Percentiles rank a stretch among this genome's conserved stretches.
Conservation (phyloP, 257 asterid genomes). For the Penstemon barbatus region DNA sequence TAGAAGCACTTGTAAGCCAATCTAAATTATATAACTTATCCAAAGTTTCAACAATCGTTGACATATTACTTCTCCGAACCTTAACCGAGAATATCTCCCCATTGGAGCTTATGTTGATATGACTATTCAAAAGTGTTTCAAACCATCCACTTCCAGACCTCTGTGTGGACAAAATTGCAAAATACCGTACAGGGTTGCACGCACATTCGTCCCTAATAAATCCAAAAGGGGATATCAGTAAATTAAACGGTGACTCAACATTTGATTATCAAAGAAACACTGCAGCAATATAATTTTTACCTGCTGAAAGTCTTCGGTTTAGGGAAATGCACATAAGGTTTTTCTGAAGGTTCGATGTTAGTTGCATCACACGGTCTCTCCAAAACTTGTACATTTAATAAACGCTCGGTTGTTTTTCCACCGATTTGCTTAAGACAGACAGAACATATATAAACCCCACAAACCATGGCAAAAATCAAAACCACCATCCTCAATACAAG, state of each 20-base stretch:
- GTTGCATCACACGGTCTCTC: slow-evolving; percentile 55
- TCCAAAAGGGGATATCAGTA: slow-evolving; percentile 19
- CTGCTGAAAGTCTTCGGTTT: slow-evolving; percentile 76
- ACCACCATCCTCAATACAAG: slow-evolving; percentile 68
- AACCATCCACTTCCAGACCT: slow-evolving; percentile 99
- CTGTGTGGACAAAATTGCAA: slow-evolving; percentile 88
- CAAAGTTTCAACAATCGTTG: slow-evolving; percentile 72
- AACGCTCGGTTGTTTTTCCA: slow-evolving; percentile 32
- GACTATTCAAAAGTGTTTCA: slow-evolving; percentile 81
- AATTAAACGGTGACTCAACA: slow-evolving; percentile 11
- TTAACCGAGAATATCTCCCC: slow-evolving; percentile 94
- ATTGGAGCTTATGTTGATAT: slow-evolving; percentile 80
- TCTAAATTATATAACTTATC: slow-evolving; percentile 86
- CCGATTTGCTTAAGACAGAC: slow-evolving; percentile 71
- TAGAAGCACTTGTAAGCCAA: slow-evolving; percentile 81
- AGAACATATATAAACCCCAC: slow-evolving; percentile 74
- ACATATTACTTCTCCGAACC: slow-evolving; percentile 59
- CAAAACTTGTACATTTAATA: slow-evolving; percentile 44
- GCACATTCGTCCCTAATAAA: slow-evolving; percentile 74
- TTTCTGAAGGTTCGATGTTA: slow-evolving; percentile 57
- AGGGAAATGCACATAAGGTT: slow-evolving; percentile 66
- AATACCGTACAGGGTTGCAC: slow-evolving; percentile 75
- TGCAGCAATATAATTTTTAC: slow-evolving; percentile 36
- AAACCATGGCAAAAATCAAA: slow-evolving; percentile 69
- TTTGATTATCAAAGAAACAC: not conserved